A percentile compares a stretch with the other conserved stretches of the same genome.
phyloP scores from a whole-genome alignment of 2,329 filamentous ascomycete species.

The Fusarium hostae region DNA sequence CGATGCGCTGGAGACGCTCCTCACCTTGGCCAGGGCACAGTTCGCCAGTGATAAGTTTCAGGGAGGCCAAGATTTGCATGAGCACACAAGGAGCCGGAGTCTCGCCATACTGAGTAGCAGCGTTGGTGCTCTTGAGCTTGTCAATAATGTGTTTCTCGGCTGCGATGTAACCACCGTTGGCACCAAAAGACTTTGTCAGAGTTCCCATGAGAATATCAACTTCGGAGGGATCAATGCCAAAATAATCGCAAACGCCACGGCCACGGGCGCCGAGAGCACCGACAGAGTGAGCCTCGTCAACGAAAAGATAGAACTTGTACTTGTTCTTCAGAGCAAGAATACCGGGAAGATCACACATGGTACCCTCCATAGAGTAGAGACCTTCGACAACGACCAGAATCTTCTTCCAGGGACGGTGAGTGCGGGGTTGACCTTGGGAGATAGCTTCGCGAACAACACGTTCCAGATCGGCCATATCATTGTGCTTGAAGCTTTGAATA shows the following conservation, averaged over 20 bases:
- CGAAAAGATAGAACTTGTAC: constrained; percentile 96
- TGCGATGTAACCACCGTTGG: constrained; percentile 95
- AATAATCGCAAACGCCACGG: constrained; percentile 97
- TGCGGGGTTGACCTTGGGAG: constrained; percentile 95
- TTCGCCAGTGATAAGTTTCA: constrained; percentile 90
- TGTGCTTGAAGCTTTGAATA: constrained; percentile 97
- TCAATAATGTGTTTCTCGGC: constrained; percentile 91
- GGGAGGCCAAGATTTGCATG: constrained; percentile 87
- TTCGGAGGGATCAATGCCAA: constrained; percentile 85
- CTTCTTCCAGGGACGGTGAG: constrained; percentile 99
- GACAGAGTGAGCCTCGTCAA: constrained; percentile 96
- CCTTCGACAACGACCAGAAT: constrained; percentile 96
- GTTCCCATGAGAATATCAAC: constrained; percentile 99
- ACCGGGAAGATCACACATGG: constrained; percentile 96
- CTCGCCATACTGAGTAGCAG: constrained; percentile 88
- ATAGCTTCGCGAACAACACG: constrained; percentile 88
- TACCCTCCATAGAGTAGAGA: constrained; percentile 99
- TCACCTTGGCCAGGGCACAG: constrained; percentile 90
- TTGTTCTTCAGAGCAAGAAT: constrained; percentile 87
- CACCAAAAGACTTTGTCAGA: constrained; percentile 96
- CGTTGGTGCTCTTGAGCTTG: constrained; percentile 87
- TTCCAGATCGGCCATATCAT: constrained; percentile 91
- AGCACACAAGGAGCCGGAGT: constrained; percentile 88
- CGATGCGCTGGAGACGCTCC: constrained; percentile 93
- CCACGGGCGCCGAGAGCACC: constrained; percentile 90